Evolutionary conservation across 768 basidiomycete genomes (phyloP).

Genomic region (Trametes sanguinea): DNA sequence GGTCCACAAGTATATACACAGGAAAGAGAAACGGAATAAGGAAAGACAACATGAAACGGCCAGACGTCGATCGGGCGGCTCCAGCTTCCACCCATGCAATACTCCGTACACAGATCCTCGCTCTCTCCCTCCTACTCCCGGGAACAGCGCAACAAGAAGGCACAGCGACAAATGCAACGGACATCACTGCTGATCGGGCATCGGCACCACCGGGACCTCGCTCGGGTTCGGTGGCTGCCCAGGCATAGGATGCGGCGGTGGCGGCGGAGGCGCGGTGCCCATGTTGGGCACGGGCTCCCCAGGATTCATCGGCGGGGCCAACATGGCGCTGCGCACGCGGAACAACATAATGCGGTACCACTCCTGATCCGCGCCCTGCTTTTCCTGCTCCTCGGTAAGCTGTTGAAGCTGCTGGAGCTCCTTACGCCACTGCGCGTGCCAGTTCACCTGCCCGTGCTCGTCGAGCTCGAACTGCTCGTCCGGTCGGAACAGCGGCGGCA

Average conservation of each 20-base stretch:
- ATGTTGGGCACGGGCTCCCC: constrained; percentile 22
- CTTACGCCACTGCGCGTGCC: constrained; percentile 79
- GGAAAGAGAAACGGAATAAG: constrained; percentile 7
- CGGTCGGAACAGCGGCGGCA: constrained; percentile 60
- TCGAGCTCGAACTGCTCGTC: constrained; percentile 73
- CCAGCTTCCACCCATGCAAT: neutral
- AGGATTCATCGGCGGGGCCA: constrained; percentile 44
- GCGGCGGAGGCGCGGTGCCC: constrained; percentile 15
- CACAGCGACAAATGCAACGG: neutral
- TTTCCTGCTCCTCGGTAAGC: constrained; percentile 80
- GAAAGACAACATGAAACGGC: constrained; percentile 12
- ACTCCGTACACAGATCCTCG: neutral
- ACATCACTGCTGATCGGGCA: constrained; percentile 18
- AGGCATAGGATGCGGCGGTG: constrained; percentile 28
- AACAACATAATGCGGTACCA: constrained; percentile 88
- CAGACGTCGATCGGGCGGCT: neutral
- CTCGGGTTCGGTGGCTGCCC: constrained; percentile 27
- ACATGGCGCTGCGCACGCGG: constrained; percentile 71
- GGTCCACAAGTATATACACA: neutral
- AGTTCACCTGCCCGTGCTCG: constrained; percentile 78
- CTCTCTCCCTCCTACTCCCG: neutral
- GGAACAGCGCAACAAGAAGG: neutral
- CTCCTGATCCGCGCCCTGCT: constrained; percentile 75
- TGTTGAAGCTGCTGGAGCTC: constrained; percentile 76
- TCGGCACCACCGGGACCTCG: constrained; percentile 22